phyloP scores from a whole-genome alignment of 129 eudicot genomes.

The Chrysanthemum seticuspe region DNA sequence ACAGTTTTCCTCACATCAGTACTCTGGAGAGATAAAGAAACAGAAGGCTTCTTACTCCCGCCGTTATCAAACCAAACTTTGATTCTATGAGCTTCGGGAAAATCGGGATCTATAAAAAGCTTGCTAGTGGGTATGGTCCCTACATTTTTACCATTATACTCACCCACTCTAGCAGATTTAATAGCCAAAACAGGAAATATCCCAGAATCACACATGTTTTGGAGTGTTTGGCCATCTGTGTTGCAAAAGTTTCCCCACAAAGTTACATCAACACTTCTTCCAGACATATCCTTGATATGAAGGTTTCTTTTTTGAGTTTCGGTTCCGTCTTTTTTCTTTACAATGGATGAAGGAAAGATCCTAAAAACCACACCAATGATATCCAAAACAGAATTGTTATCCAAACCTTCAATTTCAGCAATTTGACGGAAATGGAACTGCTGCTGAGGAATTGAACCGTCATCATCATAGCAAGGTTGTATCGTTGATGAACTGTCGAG shows the following conservation, averaged over 20 bases:
- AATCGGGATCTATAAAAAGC: conserved; percentile 77
- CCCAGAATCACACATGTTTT: conserved; percentile 67
- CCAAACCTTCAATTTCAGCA: conserved; percentile 67
- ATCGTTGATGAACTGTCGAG: conserved; percentile 70
- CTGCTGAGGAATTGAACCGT: conserved; percentile 61
- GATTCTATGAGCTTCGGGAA: conserved; percentile 61
- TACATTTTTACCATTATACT: conserved; percentile 64
- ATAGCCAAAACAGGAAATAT: conserved; percentile 74
- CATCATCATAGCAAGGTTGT: conserved; percentile 73
- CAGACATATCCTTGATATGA: conserved; percentile 83
- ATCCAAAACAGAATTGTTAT: conserved; percentile 58
- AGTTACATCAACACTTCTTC: conserved; percentile 82
- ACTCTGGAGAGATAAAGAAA: conserved; percentile 52
- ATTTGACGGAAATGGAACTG: conserved; percentile 73
- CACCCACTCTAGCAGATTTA: conserved; percentile 66
- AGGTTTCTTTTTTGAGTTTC: conserved; percentile 71
- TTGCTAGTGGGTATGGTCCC: conserved; percentile 76
- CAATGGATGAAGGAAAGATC: conserved; percentile 54
- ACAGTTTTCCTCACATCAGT: conserved; percentile 64
- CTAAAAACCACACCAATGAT: conserved; percentile 77
- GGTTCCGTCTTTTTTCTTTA: conserved; percentile 70
- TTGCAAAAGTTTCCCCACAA: conserved; percentile 90
- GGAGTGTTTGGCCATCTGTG: conserved; percentile 76
- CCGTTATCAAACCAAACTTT: conserved; percentile 69
- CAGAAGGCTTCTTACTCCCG: conserved; percentile 50